These are phyloP conservation scores for Trypethelium eluteriae DNA, from an alignment of 495 filamentous ascomycete species.

Conservation along the genomic window DNA sequence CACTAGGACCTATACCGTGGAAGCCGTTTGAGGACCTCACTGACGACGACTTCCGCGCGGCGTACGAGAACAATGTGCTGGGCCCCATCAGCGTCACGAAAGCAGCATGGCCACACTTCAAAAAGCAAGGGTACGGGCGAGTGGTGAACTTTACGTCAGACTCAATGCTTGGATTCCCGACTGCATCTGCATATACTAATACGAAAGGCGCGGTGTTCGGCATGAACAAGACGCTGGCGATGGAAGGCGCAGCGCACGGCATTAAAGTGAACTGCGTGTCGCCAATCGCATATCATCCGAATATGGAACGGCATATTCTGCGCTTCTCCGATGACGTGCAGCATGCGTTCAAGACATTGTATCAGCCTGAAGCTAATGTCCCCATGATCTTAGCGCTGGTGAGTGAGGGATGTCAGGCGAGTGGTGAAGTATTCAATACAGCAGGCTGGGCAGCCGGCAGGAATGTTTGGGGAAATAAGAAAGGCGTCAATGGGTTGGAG, in stretches of 20 bases:
- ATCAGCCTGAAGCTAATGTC: slow-evolving; percentile 12
- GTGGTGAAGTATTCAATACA: neutral
- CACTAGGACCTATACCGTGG: neutral
- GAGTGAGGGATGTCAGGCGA: neutral
- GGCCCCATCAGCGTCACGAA: slow-evolving; percentile 7
- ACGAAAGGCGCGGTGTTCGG: slow-evolving; percentile 11
- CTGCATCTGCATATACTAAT: neutral
- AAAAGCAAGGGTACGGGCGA: slow-evolving; percentile 12
- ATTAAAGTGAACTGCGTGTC: slow-evolving; percentile 15
- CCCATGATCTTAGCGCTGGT: slow-evolving; percentile 15
- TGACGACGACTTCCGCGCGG: neutral
- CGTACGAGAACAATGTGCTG: slow-evolving; percentile 4
- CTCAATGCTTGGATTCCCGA: slow-evolving; percentile 12
- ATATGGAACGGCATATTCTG: slow-evolving; percentile 12
- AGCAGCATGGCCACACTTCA: slow-evolving; percentile 16
- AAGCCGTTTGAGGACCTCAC: slow-evolving; percentile 3
- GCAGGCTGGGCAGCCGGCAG: neutral
- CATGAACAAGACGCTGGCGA: slow-evolving; percentile 11
- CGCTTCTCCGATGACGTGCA: slow-evolving; percentile 8
- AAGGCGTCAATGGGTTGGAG: neutral
- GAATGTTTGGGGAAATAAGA: neutral
- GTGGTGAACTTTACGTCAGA: slow-evolving; percentile 17
- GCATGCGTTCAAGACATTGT: neutral
- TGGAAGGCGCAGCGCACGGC: slow-evolving; percentile 11
- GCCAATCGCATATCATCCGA: slow-evolving; percentile 10